A percentile compares a stretch with the other conserved stretches of the same genome.
These are phyloP conservation scores for Stentor roeselii DNA, from an alignment of 73 alveolate genomes.

Conservation along the genomic window DNA sequence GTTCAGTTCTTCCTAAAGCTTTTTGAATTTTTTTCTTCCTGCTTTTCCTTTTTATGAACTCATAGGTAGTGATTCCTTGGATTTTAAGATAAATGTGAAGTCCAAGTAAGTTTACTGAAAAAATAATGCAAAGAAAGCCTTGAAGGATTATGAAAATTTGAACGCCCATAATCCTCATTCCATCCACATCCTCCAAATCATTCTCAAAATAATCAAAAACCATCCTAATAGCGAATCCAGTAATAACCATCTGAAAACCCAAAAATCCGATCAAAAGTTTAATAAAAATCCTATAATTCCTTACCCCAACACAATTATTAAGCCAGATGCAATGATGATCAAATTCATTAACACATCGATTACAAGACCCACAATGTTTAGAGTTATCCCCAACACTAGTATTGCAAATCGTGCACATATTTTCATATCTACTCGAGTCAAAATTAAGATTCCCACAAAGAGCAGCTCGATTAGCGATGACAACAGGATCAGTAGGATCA, in stretches of 20 bases:
- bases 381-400: slow-evolving; percentile 34
- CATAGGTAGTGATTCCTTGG: background rate
- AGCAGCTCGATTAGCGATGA: background rate
- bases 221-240: background rate
- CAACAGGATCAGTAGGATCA: background rate
- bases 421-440: background rate
- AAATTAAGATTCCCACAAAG: background rate
- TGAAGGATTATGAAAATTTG: background rate
- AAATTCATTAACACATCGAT: slow-evolving; percentile 74
- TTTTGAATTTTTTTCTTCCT: background rate
- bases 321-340: slow-evolving; percentile 91
- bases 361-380: slow-evolving; percentile 78
- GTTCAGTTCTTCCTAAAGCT: background rate
- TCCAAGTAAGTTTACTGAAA: background rate
- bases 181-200: background rate
- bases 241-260: background rate
- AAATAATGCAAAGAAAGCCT: background rate
- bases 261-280: background rate
- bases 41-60: background rate
- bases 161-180: background rate
- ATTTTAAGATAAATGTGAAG: background rate
- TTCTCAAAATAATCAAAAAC: background rate
- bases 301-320: slow-evolving; percentile 72
- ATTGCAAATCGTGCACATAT: slow-evolving; percentile 26
- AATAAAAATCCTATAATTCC: slow-evolving; percentile 48